phyloP scores from a whole-genome alignment of 1,284 basidiomycete species.

The Ceratorhiza oryzae-sativae region DNA sequence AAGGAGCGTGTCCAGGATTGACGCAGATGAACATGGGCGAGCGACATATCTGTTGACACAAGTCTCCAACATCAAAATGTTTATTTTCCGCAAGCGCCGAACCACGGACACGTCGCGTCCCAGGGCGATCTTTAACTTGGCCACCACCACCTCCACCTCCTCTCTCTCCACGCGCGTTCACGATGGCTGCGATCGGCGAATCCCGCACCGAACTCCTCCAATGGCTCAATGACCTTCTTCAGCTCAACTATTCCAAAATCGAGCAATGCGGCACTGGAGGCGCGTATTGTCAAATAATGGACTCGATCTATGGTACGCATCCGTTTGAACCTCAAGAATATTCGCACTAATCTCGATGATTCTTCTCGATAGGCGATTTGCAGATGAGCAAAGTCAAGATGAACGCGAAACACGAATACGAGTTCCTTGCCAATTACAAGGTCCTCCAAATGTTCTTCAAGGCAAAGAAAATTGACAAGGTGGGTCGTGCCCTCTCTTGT shows the following conservation, averaged over 20 bases:
- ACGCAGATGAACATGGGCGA: not conserved
- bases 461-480: slow-evolving; percentile 91
- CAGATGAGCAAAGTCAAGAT: slow-evolving; percentile 91
- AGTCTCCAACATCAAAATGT: not conserved
- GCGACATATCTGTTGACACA: not conserved
- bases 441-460: slow-evolving; percentile 91
- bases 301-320: slow-evolving; percentile 85
- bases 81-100: slow-evolving; percentile 10
- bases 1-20: no score
- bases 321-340: slow-evolving; percentile 7
- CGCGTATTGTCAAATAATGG: slow-evolving; percentile 91
- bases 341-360: slow-evolving; percentile 1
- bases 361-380: slow-evolving; percentile 66
- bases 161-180: not conserved
- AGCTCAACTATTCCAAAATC: slow-evolving; percentile 90
- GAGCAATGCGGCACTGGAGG: slow-evolving; percentile 93
- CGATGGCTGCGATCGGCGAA: slow-evolving; percentile 52
- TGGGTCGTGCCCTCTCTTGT: slow-evolving; percentile 51
- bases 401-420: slow-evolving; percentile 94
- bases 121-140: slow-evolving; percentile 12
- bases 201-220: slow-evolving; percentile 87
- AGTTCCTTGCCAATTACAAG: slow-evolving; percentile 95
- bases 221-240: slow-evolving; percentile 95
- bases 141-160: slow-evolving; percentile 16
- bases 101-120: slow-evolving; percentile 36